Evolutionary conservation across 805 yeast species (phyloP).

Genomic region (Sugiyamaella mastotermitis): DNA sequence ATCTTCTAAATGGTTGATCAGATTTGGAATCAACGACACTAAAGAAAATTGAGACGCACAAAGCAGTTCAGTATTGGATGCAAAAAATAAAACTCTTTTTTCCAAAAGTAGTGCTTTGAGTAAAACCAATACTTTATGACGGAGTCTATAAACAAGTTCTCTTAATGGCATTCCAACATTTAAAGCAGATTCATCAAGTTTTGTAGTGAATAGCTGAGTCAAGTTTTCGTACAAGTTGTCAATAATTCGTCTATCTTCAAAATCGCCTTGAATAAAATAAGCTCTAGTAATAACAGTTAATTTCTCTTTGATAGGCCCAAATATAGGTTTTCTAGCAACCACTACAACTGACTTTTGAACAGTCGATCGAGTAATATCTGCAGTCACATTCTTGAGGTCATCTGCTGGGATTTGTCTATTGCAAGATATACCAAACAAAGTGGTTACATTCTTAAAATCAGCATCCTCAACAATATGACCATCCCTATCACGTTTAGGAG

Average conservation of each 20-base stretch:
- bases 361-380: slow-evolving; percentile 73
- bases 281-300: slow-evolving; percentile 82
- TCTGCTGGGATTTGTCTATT: slow-evolving; percentile 71
- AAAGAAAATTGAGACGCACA: slow-evolving; percentile 81
- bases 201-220: slow-evolving; percentile 30
- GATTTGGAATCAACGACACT: slow-evolving; percentile 75
- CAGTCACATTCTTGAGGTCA: slow-evolving; percentile 49
- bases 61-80: slow-evolving; percentile 70
- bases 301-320: slow-evolving; percentile 80
- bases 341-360: slow-evolving; percentile 90
- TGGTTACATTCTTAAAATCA: slow-evolving; percentile 42
- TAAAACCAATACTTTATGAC: slow-evolving; percentile 53
- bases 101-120: slow-evolving; percentile 77
- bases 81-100: slow-evolving; percentile 65
- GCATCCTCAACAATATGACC: slow-evolving; percentile 35
- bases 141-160: slow-evolving; percentile 54
- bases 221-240: slow-evolving; percentile 62
- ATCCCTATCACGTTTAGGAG: slow-evolving; percentile 34
- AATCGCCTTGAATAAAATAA: slow-evolving; percentile 75
- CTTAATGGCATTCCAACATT: slow-evolving; percentile 71
- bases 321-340: slow-evolving; percentile 79
- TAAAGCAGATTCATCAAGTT: slow-evolving; percentile 49
- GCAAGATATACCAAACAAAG: slow-evolving; percentile 93
- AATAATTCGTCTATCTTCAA: slow-evolving; percentile 62
- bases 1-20: slow-evolving; percentile 64